Conservation (phyloP, 495 filamentous ascomycete species). For the Hypoxylon fragiforme region DNA sequence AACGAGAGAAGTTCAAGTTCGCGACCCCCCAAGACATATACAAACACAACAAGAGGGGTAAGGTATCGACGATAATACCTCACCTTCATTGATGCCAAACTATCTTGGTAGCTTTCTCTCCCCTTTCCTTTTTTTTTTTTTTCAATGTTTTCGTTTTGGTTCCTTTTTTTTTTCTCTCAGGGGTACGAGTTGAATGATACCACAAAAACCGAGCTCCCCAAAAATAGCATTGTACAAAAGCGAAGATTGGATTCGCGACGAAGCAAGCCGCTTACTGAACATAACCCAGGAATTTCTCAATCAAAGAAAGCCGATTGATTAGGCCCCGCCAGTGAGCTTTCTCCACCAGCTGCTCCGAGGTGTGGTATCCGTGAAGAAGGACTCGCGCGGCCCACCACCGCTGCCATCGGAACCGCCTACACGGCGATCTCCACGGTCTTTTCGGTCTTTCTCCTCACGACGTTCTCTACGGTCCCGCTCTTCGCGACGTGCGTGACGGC, state of each 20-base stretch:
- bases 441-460: not conserved
- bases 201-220: slow-evolving; percentile 5
- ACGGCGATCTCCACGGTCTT: slow-evolving; percentile 39
- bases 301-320: not conserved
- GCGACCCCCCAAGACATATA: not conserved
- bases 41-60: not conserved
- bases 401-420: slow-evolving; percentile 48
- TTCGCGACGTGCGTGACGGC: slow-evolving; percentile 50
- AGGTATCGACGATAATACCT: not conserved
- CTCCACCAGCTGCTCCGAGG: slow-evolving; percentile 61
- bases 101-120: no score
- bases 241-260: not conserved
- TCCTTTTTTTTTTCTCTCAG: not conserved
- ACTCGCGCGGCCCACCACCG: slow-evolving; percentile 43
- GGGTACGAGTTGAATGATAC: not conserved
- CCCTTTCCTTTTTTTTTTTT: no score
- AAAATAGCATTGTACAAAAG: not conserved
- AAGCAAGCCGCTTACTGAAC: slow-evolving; percentile 10
- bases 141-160: no score
- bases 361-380: slow-evolving; percentile 46
- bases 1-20: slow-evolving; percentile 3
- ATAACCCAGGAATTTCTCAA: not conserved
- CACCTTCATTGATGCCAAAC: no score
- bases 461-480: slow-evolving; percentile 45
- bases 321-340: slow-evolving; percentile 45